Base-by-base conservation (phyloP, 768 basidiomycete genomes). In the Pholiota conissans region DNA sequence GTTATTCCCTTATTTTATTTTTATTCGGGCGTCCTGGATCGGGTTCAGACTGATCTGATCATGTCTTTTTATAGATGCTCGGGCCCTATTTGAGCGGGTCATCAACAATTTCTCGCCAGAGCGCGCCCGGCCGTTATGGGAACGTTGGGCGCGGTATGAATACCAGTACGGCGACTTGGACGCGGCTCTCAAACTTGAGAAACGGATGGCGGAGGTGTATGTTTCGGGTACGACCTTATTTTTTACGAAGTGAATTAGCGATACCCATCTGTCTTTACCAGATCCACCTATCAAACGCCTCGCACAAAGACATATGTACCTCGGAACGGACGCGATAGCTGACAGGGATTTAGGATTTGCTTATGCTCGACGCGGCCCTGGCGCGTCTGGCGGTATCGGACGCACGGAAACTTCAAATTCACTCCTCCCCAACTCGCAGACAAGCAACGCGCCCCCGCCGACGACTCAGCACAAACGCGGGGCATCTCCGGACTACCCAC, bases 111-210 rank as follows among this genome's bases (percentile, higher is more conserved):
- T 97, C 70, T 73, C 88, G 10, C 75, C 90, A 7, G 90, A 92
- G 45, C 84, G 85, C 39, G 92, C 93, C 14, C 80, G 91, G 32
- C 87, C 90, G 0, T 79, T 98, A 16, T 99, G 95, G 95, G 94
- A 97, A 67, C 84, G 92, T 42, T 98, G 95, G 97, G 88, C 94
- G 3, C 81, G 89, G 55, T 96, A 96, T 74, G 93, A 97, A 71
- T 98, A 95, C 73, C 89, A 92, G 65, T 98, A 91, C 66, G 93
- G 93, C n/a, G 93, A 95, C 71, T 77, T 95, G 32, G 87, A 91
- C 40, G 89, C 91, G 1, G 84, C 91, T 2, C 86, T 91, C 63
- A 93, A 95, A 72, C 83, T 98, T 47, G 95, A 97, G 71, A 86
- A 87, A 59, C 84, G 97, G 7, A 90, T 98, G 64, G 78, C 88